Conservation (phyloP, 2,329 filamentous ascomycete genomes). For the Hymenoscyphus repandus region DNA sequence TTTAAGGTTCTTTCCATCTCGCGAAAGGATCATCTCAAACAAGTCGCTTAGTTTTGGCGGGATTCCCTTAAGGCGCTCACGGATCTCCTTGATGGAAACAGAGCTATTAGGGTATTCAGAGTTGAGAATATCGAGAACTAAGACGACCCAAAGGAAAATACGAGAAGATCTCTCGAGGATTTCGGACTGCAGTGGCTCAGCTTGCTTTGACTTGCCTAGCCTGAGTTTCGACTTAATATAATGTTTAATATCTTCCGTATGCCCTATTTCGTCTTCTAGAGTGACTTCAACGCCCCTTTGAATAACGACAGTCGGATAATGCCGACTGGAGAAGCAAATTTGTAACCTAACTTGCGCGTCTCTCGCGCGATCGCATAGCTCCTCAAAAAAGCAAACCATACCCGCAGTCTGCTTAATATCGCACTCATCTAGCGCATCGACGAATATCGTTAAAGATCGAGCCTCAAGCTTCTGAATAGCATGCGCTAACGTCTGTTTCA, state of each 20-base stretch:
- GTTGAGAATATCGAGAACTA: conserved; percentile 35
- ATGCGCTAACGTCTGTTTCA: conserved; percentile 23
- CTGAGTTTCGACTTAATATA: conserved; percentile 26
- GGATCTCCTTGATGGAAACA: conserved; percentile 32
- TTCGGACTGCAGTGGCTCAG: conserved; percentile 7
- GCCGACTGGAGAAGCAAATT: conserved; percentile 28
- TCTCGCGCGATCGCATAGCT: conserved; percentile 14
- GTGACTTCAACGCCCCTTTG: conserved; percentile 20
- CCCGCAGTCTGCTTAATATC: conserved; percentile 5
- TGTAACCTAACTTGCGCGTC: conserved; percentile 11
- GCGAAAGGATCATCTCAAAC: conserved; percentile 23
- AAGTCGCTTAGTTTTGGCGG: conserved; percentile 14
- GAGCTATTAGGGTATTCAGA: conserved; percentile 32
- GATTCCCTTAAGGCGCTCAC: conserved; percentile 30
- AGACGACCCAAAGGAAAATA: conserved; percentile 15
- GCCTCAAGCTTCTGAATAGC: conserved; percentile 27
- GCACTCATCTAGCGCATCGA: conserved; percentile 22
- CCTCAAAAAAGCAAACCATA: conserved; percentile 21
- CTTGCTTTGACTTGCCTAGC: conserved; percentile 8
- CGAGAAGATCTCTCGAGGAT: conserved; percentile 4
- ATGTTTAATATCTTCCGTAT: conserved; percentile 25
- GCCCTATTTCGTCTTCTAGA: conserved; percentile 25
- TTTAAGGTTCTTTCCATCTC: conserved; percentile 39
- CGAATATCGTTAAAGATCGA: conserved; percentile 27
- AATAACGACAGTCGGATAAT: conserved; percentile 26